Percentiles rank a stretch among this genome's conserved stretches.
These are phyloP conservation scores for Cyclotella distinguenda DNA, from an alignment of 108 stramenopile genomes.

Conservation along the genomic window DNA sequence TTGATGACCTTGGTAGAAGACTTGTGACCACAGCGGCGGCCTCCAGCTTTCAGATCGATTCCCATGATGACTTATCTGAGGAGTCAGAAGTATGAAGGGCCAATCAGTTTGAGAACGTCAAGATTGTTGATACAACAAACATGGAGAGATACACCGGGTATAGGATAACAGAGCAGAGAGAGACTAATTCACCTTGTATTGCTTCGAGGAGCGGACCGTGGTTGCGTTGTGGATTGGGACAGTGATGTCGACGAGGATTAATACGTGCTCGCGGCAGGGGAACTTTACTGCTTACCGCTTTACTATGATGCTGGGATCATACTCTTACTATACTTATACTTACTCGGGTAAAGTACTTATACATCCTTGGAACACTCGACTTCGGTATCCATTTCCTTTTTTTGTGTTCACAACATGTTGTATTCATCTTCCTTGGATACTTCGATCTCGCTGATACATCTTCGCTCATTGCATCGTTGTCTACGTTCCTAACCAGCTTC, in stretches of 20 bases:
- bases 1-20: constrained; percentile 94
- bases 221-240: background rate
- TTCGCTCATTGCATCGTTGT: no score
- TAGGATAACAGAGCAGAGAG: no score
- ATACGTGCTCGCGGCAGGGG: background rate
- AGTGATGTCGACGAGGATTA: no score
- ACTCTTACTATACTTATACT: no score
- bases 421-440: no score
- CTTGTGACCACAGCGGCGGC: constrained; percentile 98
- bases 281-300: constrained; percentile 1
- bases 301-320: background rate
- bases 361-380: no score
- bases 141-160: no score
- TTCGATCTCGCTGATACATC: no score
- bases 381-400: no score
- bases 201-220: background rate
- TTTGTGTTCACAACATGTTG: no score
- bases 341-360: no score
- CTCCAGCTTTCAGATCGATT: constrained; percentile 98
- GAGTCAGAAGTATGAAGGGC: background rate
- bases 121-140: background rate
- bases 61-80: constrained; percentile 76
- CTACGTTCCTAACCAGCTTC: no score
- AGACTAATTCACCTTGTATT: background rate
- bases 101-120: background rate